Evolutionary conservation across 306 rosid genomes (phyloP).

Genomic region (Comarum palustre): DNA sequence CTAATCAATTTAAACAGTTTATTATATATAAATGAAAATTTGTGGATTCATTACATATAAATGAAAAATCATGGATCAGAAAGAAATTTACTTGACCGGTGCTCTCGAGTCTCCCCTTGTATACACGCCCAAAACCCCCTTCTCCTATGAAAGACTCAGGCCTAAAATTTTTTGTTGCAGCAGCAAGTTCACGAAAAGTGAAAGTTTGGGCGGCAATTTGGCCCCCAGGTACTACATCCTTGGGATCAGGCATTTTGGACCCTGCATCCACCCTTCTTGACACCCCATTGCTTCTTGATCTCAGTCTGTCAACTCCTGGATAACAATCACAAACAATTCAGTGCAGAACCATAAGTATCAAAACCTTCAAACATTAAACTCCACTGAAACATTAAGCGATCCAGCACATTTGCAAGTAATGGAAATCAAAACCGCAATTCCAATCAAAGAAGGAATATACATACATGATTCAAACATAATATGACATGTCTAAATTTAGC

Average conservation of each 20-base stretch:
- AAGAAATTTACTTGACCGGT: constrained; percentile 63
- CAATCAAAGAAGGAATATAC: not conserved
- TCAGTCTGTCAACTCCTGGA: constrained; percentile 63
- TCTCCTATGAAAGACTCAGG: constrained; percentile 85
- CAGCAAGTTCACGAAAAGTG: constrained; percentile 79
- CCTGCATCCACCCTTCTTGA: constrained; percentile 46
- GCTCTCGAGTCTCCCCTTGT: constrained; percentile 78
- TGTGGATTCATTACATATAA: not conserved
- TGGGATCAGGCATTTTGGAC: constrained; percentile 44
- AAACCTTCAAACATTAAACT: not conserved
- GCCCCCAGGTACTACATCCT: constrained; percentile 51
- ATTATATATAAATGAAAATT: not conserved
- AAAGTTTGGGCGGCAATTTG: constrained; percentile 84
- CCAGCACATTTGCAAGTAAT: not conserved
- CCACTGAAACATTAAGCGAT: not conserved
- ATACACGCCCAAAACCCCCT: constrained; percentile 94
- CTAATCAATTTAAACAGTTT: not conserved
- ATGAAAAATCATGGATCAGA: not conserved
- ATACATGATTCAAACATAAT: not conserved
- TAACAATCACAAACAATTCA: constrained; percentile 25
- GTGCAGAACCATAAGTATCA: constrained; percentile 27
- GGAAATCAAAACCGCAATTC: constrained; percentile 23
- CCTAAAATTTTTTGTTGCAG: constrained; percentile 73
- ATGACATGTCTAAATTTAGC: constrained; percentile 9
- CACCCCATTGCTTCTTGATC: constrained; percentile 57